Base-by-base conservation (phyloP, 75 land plant genomes). In the Cunninghamia lanceolata region DNA sequence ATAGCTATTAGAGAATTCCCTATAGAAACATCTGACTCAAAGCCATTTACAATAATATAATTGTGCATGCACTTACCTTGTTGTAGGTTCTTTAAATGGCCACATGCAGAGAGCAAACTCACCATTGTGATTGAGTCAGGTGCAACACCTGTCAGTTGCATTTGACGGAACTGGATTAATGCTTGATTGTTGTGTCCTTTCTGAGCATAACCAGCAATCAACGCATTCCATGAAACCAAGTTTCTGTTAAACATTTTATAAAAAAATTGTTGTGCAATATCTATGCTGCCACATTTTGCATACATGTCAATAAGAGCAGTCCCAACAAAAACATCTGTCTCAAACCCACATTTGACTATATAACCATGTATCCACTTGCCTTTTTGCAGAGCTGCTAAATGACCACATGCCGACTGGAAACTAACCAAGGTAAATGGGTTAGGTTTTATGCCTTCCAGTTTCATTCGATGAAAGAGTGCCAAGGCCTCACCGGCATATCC, bases 1-100 rank as follows among this genome's bases (percentile, higher is more conserved):
- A 91, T 87, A 46, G 68, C 21, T 9, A 91, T 66, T 4, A 91
- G 84, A 32, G 88, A 82, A 38, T 86, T 89, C 32, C 43, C 63
- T 9, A 86, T 19, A 83, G 74, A 87, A 25, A 87, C 83, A 59
- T 89, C 85, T 1, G 81, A 38, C 16, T 77, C 86, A 76, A 89
- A 84, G 36, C 91, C 87, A 54, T 59, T 38, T 68, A 47, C 83
- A 6, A 76, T 32, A 13, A 89, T 59, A 47, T 50, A 71, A 19
- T 78, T 47, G 85, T 90, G 91, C 14, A 88, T 40, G 54, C 59
- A 45, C 16, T 83, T 63, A 34, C 94, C 94, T 38, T 81, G 76
- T 2, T 71, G 54, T 36, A 85, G 43, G 35, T 74, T 10, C n/a
- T 84, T 86, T 54, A 77, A 53, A 70, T 85, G 89, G 79, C 84